Conservation (phyloP, 352 stramenopile species). For the Pythium dissimile region DNA sequence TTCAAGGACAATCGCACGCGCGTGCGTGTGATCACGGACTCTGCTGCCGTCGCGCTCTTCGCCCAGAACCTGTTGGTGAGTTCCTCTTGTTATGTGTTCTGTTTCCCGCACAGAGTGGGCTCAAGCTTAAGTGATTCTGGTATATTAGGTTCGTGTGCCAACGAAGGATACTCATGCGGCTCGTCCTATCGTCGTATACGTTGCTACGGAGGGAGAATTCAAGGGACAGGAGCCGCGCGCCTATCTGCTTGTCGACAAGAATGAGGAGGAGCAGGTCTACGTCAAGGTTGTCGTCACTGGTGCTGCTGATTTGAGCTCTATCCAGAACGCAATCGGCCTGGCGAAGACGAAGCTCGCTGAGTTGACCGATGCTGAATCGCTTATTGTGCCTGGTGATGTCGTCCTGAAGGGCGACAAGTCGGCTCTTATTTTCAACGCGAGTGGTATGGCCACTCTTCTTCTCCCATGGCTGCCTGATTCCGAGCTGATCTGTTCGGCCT, state of each 20-base stretch:
- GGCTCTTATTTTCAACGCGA: conserved; percentile 68
- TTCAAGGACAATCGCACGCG: conserved; percentile 73
- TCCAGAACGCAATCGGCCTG: conserved; percentile 55
- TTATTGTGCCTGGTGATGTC: conserved; percentile 55
- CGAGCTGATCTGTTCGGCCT: neutral
- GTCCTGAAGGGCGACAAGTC: conserved; percentile 61
- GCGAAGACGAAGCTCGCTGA: conserved; percentile 75
- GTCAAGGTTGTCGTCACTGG: conserved; percentile 73
- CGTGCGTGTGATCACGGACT: conserved; percentile 79
- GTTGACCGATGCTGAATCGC: conserved; percentile 43
- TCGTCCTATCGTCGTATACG: conserved; percentile 77
- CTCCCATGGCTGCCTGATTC: neutral
- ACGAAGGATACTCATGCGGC: conserved; percentile 60
- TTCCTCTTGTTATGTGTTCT: neutral
- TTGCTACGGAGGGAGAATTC: conserved; percentile 60
- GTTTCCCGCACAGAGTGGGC: neutral
- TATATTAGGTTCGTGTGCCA: conserved; percentile 42
- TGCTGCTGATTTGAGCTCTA: conserved; percentile 40
- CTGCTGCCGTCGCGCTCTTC: conserved; percentile 63
- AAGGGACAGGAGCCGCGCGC: conserved; percentile 51
- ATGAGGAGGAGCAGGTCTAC: conserved; percentile 57
- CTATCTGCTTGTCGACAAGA: conserved; percentile 62
- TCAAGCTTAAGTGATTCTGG: neutral
- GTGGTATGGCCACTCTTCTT: conserved; percentile 17
- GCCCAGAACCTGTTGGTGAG: conserved; percentile 68